Base-by-base conservation (phyloP, 805 yeast species). In the Ogataea corticis region DNA sequence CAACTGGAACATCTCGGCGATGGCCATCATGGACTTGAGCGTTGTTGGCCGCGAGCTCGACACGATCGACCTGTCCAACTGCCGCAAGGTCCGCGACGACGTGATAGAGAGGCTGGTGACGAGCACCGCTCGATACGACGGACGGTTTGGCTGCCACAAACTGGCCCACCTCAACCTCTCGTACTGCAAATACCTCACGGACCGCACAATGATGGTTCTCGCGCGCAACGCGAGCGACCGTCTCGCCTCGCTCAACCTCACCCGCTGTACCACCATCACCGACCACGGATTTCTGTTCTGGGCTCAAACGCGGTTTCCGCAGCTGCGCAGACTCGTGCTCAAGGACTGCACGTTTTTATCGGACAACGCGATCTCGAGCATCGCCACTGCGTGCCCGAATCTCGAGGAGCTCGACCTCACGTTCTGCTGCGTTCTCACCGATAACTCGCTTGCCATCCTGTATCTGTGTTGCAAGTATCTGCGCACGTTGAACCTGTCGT, bases 21-120 rank as follows among this genome's bases (percentile, higher is more conserved):
- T 84, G 87, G 86, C 91, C 2, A 83, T 85, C 25, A 83, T 85
- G 89, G 92, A 86, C 60, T 63, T 85, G 33, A 76, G 88, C 1
- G 81, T 77, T 1, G 80, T 84, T 27, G 90, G 90, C 7, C 68
- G 72, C 28, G 65, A 73, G 50, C 65, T 86, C 31, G 79, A 72
- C 44, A 81, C 77, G 42, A 68, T 86, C 16, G 89, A 85, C 60
- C 67, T 86, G 34, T 76, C 87, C 9, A 85, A 86, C 61, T 86
- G 92, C 55, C 68, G 90, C 17, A 83, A 82, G 54, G 88, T 85
- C 1, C 71, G 81, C 41, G 94, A 86, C 59, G 82, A 78, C 54
- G 89, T 85, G 4, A 66, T 86, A 32, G 84, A 83, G 52, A 69
- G 90, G 52, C 65, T 85, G n/a, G 69, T 85, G 42, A 89, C 90